phyloP scores from a whole-genome alignment of 306 rosid species.

The Macrotyloma uniflorum region DNA sequence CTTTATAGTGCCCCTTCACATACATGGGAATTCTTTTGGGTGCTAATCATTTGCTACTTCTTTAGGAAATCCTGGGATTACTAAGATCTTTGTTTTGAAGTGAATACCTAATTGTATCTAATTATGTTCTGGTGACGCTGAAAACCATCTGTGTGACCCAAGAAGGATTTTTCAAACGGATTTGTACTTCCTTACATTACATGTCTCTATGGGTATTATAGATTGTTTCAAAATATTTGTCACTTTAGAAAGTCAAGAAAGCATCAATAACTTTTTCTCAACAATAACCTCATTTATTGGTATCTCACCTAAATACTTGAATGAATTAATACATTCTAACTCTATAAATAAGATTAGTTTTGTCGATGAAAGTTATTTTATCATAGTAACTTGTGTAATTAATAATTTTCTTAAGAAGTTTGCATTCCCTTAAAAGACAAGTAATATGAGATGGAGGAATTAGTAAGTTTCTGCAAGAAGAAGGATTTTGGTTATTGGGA shows the following conservation, averaged over 20 bases:
- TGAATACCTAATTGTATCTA: background rate
- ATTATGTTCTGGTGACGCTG: background rate
- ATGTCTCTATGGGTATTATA: background rate
- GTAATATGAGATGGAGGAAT: background rate
- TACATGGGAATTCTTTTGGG: background rate
- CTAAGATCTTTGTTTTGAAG: background rate
- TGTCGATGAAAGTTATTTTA: background rate
- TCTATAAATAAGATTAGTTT: background rate
- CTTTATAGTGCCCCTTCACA: background rate
- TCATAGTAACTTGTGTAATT: background rate
- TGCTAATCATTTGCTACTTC: background rate
- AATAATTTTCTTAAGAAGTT: background rate
- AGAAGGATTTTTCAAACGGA: background rate
- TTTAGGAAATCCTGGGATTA: constrained; percentile 20
- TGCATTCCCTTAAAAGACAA: background rate
- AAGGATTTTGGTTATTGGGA: constrained; percentile 6
- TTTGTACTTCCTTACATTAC: background rate
- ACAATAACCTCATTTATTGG: background rate
- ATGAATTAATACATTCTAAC: background rate
- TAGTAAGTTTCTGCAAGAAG: constrained; percentile 7
- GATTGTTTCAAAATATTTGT: background rate
- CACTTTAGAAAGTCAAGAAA: background rate
- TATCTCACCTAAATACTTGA: background rate
- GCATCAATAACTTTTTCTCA: background rate
- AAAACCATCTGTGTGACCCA: background rate